Evolutionary conservation across 2,329 filamentous ascomycete species (phyloP).

Genomic region (Akanthomyces lecanii): DNA sequence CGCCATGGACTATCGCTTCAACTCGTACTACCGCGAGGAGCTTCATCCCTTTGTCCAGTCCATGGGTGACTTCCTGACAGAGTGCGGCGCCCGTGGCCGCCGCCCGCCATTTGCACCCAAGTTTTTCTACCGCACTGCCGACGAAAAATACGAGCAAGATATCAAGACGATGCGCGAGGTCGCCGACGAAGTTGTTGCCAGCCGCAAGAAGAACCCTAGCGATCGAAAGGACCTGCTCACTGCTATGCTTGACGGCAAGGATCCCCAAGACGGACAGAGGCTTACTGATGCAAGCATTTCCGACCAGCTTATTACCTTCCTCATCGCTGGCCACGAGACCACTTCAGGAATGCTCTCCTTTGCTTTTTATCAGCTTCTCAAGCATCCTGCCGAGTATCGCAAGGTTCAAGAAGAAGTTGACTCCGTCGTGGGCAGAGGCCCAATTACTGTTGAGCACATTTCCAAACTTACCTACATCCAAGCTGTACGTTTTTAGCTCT

Average conservation of each 20-base stretch:
- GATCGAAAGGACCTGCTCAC: constrained; percentile 64
- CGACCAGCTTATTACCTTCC: constrained; percentile 68
- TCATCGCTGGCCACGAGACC: constrained; percentile 69
- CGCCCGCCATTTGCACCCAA: constrained; percentile 43
- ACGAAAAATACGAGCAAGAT: constrained; percentile 49
- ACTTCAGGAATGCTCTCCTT: constrained; percentile 65
- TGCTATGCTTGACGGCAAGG: constrained; percentile 64
- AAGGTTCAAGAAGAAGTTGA: constrained; percentile 67
- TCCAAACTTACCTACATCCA: constrained; percentile 61
- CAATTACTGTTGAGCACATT: constrained; percentile 58
- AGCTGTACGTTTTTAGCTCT: constrained; percentile 37
- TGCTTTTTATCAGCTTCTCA: constrained; percentile 60
- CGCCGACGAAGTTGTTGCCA: constrained; percentile 56
- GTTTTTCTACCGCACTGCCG: constrained; percentile 45
- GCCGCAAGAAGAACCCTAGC: constrained; percentile 50
- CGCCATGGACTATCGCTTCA: constrained; percentile 69
- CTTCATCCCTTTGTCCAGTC: constrained; percentile 66
- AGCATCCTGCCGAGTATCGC: constrained; percentile 54
- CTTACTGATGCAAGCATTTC: constrained; percentile 60
- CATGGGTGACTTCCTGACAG: constrained; percentile 61
- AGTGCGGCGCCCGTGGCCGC: constrained; percentile 47
- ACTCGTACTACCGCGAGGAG: constrained; percentile 65
- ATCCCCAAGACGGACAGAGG: constrained; percentile 63
- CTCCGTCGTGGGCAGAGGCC: constrained; percentile 53
- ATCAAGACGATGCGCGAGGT: constrained; percentile 53